Conservation (phyloP, 208 protist species). For the Leishmania martiniquensis region DNA sequence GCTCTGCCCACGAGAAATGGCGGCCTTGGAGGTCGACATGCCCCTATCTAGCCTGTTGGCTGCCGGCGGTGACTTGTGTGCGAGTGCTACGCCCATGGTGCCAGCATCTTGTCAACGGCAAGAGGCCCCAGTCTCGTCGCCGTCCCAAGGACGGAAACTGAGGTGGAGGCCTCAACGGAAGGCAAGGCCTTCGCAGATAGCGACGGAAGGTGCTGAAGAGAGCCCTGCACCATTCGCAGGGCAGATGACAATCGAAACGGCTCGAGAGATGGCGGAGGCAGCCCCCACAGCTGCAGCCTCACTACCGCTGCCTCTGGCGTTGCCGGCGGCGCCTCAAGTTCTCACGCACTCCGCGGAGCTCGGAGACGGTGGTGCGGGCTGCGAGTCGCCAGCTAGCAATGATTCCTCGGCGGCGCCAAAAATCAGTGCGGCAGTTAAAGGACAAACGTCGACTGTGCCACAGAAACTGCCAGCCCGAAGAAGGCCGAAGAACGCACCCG, state of each 20-base stretch:
- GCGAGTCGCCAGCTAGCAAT: background rate
- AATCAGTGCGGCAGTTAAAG: background rate
- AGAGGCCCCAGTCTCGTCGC: background rate
- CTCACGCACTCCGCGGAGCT: background rate
- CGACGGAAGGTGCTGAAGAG: background rate
- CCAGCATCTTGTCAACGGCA: background rate
- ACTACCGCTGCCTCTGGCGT: background rate
- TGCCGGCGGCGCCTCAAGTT: background rate
- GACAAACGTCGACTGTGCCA: background rate
- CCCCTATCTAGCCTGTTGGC: constrained; percentile 1
- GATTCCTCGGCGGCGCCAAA: background rate
- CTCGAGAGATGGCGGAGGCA: background rate
- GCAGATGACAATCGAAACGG: too few relatives aligned
- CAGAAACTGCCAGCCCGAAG: background rate
- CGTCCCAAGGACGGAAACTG: background rate
- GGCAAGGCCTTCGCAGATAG: background rate
- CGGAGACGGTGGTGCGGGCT: background rate
- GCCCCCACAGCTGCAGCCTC: background rate
- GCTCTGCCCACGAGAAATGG: background rate
- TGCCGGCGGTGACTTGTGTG: background rate
- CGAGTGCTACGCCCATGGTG: background rate
- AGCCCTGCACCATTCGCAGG: background rate
- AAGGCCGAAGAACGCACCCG: background rate
- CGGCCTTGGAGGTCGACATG: background rate
- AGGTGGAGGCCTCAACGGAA: background rate